phyloP scores from a whole-genome alignment of 306 rosid genomes.

The Quercus wislizeni region DNA sequence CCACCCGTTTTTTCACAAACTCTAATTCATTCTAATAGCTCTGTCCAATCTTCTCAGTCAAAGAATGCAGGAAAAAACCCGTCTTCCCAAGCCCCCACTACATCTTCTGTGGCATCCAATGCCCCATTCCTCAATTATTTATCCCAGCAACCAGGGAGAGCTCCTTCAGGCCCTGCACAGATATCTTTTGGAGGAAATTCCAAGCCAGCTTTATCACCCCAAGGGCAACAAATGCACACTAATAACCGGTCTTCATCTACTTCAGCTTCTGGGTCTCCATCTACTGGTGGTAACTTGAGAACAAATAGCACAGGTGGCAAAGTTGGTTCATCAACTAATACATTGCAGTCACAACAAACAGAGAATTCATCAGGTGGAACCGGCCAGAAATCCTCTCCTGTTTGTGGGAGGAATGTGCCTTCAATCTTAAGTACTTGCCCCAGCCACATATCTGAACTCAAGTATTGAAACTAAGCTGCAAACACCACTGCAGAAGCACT shows the following conservation, averaged over 20 bases:
- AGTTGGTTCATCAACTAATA: slow-evolving; percentile 27
- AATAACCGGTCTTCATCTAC: slow-evolving; percentile 27
- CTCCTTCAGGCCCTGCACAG: slow-evolving; percentile 51
- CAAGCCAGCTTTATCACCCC: slow-evolving; percentile 31
- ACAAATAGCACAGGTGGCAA: slow-evolving; percentile 28
- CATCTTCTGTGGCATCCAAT: slow-evolving; percentile 24
- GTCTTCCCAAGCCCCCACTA: slow-evolving; percentile 29
- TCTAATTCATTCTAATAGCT: slow-evolving; percentile 31
- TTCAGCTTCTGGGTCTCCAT: slow-evolving; percentile 18
- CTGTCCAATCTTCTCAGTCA: slow-evolving; percentile 42
- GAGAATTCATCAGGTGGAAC: slow-evolving; percentile 36
- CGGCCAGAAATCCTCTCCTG: slow-evolving; percentile 44
- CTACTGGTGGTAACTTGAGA: slow-evolving; percentile 25
- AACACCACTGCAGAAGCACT: background rate
- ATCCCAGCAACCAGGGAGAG: slow-evolving; percentile 49
- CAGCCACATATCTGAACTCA: slow-evolving; percentile 50
- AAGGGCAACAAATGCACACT: slow-evolving; percentile 32
- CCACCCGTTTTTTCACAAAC: slow-evolving; percentile 42
- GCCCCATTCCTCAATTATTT: slow-evolving; percentile 24
- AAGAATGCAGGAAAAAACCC: slow-evolving; percentile 35
- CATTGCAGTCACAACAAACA: slow-evolving; percentile 33
- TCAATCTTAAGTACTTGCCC: slow-evolving; percentile 48
- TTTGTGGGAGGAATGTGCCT: slow-evolving; percentile 55
- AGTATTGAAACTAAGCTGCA: slow-evolving; percentile 29
- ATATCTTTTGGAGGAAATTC: slow-evolving; percentile 64